A percentile compares a stretch with the other conserved stretches of the same genome.
These are phyloP conservation scores for Thecaphora thlaspeos DNA, from an alignment of 1,284 basidiomycete species.

Conservation along the genomic window DNA sequence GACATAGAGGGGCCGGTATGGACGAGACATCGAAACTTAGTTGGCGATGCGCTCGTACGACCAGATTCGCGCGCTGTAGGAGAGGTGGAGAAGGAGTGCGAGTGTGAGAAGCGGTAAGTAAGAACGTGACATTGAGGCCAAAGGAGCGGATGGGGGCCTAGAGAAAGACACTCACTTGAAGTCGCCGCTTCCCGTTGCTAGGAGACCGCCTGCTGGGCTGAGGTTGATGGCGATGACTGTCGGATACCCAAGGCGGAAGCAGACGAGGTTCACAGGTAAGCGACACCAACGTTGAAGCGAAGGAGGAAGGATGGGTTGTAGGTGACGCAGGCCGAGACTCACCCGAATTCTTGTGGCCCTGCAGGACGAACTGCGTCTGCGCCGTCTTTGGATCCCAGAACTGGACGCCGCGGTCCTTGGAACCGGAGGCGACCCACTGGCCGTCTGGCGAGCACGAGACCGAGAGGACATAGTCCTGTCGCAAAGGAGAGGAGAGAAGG, in stretches of 20 bases:
- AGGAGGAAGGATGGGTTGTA: too few species aligned
- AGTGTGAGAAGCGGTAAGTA: not conserved
- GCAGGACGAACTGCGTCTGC: constrained; percentile 76
- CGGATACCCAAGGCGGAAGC: too few species aligned
- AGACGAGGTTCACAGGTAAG: too few species aligned
- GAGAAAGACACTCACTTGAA: constrained; percentile 63
- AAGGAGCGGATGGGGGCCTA: too few species aligned
- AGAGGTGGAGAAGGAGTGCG: not conserved
- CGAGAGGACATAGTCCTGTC: constrained; percentile 73
- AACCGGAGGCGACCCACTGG: constrained; percentile 83
- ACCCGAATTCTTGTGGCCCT: constrained; percentile 83
- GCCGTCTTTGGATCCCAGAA: constrained; percentile 75
- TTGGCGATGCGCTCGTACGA: constrained; percentile 42
- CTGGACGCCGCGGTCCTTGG: constrained; percentile 79
- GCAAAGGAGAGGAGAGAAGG: not conserved
- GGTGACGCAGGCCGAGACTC: too few species aligned
- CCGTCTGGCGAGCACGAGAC: constrained; percentile 81
- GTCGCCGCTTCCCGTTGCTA: constrained; percentile 85
- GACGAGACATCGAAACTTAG: constrained; percentile 3
- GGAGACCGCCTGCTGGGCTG: constrained; percentile 70
- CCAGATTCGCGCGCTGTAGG: constrained; percentile 47
- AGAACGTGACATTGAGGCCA: too few species aligned
- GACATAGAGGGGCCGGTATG: not conserved
- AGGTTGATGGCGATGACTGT: constrained; percentile 81
- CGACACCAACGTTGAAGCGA: too few species aligned